phyloP scores from a whole-genome alignment of 768 basidiomycete genomes.

The Mycena metata region DNA sequence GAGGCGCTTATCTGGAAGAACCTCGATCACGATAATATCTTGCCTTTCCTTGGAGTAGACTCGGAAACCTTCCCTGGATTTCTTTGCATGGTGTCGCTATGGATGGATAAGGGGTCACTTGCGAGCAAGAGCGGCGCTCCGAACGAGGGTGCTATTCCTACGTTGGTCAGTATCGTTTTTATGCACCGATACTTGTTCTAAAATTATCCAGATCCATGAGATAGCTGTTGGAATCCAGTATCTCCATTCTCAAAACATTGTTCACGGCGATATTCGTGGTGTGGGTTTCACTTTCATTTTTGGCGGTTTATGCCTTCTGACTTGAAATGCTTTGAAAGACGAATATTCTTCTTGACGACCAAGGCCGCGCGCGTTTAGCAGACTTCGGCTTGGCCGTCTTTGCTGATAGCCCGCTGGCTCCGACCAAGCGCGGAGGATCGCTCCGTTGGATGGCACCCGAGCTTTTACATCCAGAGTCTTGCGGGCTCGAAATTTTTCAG shows the following conservation, averaged over 20 bases:
- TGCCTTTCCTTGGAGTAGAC: conserved; percentile 41
- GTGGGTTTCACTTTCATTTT: conserved; percentile 25
- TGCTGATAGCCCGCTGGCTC: conserved; percentile 22
- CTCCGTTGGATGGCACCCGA: conserved; percentile 36
- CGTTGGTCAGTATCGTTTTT: conserved; percentile 12
- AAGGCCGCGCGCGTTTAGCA: conserved; percentile 30
- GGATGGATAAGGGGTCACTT: conserved; percentile 39
- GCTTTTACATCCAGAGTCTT: conserved; percentile 26
- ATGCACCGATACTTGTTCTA: too few species aligned
- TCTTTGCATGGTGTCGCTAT: conserved; percentile 42
- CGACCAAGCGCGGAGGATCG: conserved; percentile 31
- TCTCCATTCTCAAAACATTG: conserved; percentile 46
- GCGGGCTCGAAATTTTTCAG: conserved; percentile 14
- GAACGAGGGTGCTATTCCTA: background rate
- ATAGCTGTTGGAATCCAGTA: conserved; percentile 49
- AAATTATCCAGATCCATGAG: conserved; percentile 50
- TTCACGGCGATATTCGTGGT: conserved; percentile 45
- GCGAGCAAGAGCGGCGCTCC: conserved; percentile 14
- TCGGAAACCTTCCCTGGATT: conserved; percentile 32
- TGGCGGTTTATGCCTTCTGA: too few species aligned
- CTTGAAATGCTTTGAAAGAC: conserved; percentile 22
- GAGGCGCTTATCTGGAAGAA: conserved; percentile 43
- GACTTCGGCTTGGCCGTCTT: conserved; percentile 42
- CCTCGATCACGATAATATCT: conserved; percentile 38
- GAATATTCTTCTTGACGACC: conserved; percentile 38